Evolutionary conservation across 1,284 basidiomycete species (phyloP), one percentile per base, ranked within the genome.

Genomic region (Caloboletus firmus): DNA sequence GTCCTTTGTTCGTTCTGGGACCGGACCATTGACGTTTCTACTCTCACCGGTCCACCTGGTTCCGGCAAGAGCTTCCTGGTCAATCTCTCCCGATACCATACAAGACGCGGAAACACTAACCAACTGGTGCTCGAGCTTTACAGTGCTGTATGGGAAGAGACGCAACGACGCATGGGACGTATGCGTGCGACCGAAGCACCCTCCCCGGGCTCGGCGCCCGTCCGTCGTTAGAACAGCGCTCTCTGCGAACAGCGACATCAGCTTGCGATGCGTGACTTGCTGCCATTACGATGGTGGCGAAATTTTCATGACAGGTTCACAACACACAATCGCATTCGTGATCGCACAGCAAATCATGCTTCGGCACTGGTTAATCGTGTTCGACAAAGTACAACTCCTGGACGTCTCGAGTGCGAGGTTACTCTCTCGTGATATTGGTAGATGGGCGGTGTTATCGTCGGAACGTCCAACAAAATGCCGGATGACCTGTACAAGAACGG

Each of bases 31-130:
- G 12, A n/a, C 12, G 0, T n/a, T n/a, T 36, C n/a, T 37, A 7
- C 59, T 4, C 72, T 92, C 11, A 84, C 87, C 54, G 89, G 89
- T 6, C 86, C 89, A 15, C 89, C 91, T 0, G 89, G 90, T 15
- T 87, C 83, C 1, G 90, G 89, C 39, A 93, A 92, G 68, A 83
- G 81, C 40, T 6, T 37, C 7, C 36, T 20, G 18, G 36, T 37
- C 36, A 18, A 37, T 37, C 36, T 7, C 63, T 88, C 0, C 83
- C 83, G 0, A 82, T 2, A 11, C 82, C 0, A 73, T 78, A 79
- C 70, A 89, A 89, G 67, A 74, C 78, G 3, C 76, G 85, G 18
- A 81, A 83, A 49, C 85, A 89, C 67, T 88, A 83, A 80, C 66
- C 77, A 85, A 18, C 30, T 37, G 45, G 45, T 24, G 20, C 45